These are phyloP conservation scores for Cladosporium sp. DNA, from an alignment of 2,329 filamentous ascomycete genomes.

Conservation along the genomic window DNA sequence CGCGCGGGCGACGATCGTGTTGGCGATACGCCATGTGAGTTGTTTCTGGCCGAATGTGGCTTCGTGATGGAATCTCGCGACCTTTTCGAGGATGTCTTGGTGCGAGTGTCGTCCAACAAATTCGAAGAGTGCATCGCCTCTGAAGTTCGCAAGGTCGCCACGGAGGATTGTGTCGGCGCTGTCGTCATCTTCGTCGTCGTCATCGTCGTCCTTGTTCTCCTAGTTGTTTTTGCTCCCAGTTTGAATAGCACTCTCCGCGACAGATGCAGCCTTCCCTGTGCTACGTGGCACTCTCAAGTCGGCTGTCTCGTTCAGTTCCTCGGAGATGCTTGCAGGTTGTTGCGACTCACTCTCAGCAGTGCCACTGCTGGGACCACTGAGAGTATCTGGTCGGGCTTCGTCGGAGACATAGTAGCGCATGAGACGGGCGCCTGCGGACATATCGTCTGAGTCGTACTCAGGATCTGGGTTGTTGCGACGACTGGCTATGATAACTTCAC, in stretches of 20 bases:
- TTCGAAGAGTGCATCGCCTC: neutral
- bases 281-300: neutral
- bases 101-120: neutral
- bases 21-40: neutral
- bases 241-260: no score
- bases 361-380: neutral
- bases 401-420: conserved; percentile 9
- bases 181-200: neutral
- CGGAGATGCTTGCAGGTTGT: neutral
- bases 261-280: neutral
- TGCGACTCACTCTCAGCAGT: neutral
- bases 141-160: neutral
- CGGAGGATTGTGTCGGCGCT: neutral
- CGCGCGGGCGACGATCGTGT: neutral
- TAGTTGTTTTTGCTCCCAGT: neutral
- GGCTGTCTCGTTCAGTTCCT: neutral
- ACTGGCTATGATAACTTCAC: neutral
- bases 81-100: neutral
- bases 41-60: neutral
- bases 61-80: neutral
- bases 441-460: neutral
- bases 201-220: neutral
- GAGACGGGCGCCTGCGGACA: conserved; percentile 9
- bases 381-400: neutral
- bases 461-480: neutral